Conservation (phyloP, 768 basidiomycete species). For the Cystobasidium onofrii region DNA sequence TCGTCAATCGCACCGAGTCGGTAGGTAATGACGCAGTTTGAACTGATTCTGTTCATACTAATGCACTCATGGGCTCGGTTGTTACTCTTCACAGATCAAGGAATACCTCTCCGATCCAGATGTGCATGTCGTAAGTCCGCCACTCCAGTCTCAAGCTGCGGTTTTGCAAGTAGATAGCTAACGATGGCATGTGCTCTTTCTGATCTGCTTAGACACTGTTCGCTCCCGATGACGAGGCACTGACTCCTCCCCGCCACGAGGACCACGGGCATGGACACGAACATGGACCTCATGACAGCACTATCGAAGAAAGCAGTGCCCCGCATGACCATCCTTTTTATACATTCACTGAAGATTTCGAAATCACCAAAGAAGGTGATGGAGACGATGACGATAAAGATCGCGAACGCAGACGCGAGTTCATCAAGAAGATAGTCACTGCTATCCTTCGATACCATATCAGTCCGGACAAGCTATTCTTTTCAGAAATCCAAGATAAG, state of each 20-base stretch:
- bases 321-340: conserved; percentile 34
- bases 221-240: conserved; percentile 40
- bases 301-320: conserved; percentile 1
- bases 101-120: conserved; percentile 29
- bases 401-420: conserved; percentile 40
- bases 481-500: conserved; percentile 44
- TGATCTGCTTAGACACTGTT: conserved; percentile 40
- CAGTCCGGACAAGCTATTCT: conserved; percentile 5
- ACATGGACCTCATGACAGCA: background rate
- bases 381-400: conserved; percentile 38
- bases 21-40: background rate
- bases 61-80: background rate
- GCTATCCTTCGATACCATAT: conserved; percentile 32
- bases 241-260: conserved; percentile 33
- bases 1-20: conserved; percentile 34
- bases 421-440: conserved; percentile 44
- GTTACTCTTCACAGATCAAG: conserved; percentile 22
- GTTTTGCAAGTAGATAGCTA: no score
- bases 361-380: conserved; percentile 31
- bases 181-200: no score
- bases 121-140: conserved; percentile 22
- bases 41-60: background rate
- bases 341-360: conserved; percentile 1
- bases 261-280: no score
- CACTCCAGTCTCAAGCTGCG: background rate